A percentile compares a stretch with the other conserved stretches of the same genome.
phyloP scores from a whole-genome alignment of 257 asterid genomes.

The Henckelia pumila region DNA sequence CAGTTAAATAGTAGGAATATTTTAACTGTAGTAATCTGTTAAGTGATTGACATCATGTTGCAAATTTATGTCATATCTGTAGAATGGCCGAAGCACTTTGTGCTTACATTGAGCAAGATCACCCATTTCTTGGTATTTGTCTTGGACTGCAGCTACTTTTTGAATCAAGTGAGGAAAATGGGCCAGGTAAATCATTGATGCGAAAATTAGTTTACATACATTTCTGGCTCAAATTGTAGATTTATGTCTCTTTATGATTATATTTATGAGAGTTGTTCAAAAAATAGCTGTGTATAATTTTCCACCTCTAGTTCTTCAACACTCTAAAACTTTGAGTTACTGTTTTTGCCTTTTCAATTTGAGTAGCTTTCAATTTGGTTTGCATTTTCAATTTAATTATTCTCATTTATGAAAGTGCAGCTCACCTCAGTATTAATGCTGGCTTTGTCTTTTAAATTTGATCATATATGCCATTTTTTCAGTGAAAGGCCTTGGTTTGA shows the following conservation, averaged over 20 bases:
- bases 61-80: conserved; percentile 29
- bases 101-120: conserved; percentile 84
- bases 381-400: too few relatives aligned
- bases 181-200: conserved; percentile 54
- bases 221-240: not conserved
- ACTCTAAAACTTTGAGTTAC: too few relatives aligned
- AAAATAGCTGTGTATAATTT: too few relatives aligned
- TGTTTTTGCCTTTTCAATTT: too few relatives aligned
- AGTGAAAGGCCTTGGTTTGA: conserved; percentile 95
- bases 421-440: not conserved
- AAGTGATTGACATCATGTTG: conserved; percentile 1
- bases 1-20: not conserved
- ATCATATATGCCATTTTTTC: conserved; percentile 26
- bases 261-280: too few relatives aligned
- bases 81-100: conserved; percentile 85
- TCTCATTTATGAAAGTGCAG: too few relatives aligned
- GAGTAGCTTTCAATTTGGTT: too few relatives aligned
- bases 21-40: not conserved
- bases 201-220: not conserved
- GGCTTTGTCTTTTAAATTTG: conserved; percentile 18
- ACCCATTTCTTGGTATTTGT: conserved; percentile 94
- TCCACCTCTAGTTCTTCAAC: too few relatives aligned
- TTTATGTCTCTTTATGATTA: not conserved
- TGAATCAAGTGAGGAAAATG: conserved; percentile 95
- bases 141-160: conserved; percentile 96